phyloP scores from a whole-genome alignment of 2,329 filamentous ascomycete genomes.

The Microcyclospora tardicrescens region DNA sequence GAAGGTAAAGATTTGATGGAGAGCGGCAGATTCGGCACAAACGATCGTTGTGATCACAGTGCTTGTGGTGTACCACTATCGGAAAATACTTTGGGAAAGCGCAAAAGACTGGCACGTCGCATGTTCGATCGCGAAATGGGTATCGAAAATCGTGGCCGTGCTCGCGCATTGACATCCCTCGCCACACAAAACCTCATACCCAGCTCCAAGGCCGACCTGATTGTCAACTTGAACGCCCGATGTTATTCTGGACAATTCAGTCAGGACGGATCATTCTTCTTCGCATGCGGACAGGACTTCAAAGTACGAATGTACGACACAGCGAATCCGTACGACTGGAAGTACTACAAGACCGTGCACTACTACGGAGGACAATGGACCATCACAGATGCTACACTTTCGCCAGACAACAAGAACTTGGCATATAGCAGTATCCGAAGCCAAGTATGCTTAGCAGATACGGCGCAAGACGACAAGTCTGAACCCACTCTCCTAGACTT shows the following conservation, averaged over 20 bases:
- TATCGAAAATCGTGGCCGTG: slow-evolving; percentile 44
- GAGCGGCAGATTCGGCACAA: slow-evolving; percentile 65
- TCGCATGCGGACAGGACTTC: slow-evolving; percentile 82
- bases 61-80: slow-evolving; percentile 27
- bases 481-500: slow-evolving; percentile 74
- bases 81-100: slow-evolving; percentile 38
- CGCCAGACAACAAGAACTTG: slow-evolving; percentile 80
- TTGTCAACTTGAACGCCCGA: slow-evolving; percentile 73
- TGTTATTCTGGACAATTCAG: slow-evolving; percentile 96
- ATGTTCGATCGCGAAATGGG: slow-evolving; percentile 76
- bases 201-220: slow-evolving; percentile 62
- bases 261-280: slow-evolving; percentile 95
- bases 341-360: slow-evolving; percentile 88
- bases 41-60: slow-evolving; percentile 39
- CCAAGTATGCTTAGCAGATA: slow-evolving; percentile 72
- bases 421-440: slow-evolving; percentile 84
- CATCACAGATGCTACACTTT: slow-evolving; percentile 82
- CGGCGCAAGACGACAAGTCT: slow-evolving; percentile 67
- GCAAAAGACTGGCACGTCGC: slow-evolving; percentile 49
- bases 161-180: slow-evolving; percentile 49
- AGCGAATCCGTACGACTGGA: slow-evolving; percentile 88
- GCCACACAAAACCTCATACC: slow-evolving; percentile 64
- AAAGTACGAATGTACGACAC: slow-evolving; percentile 96
- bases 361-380: slow-evolving; percentile 91
- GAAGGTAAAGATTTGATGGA: slow-evolving; percentile 67